Evolutionary conservation across 1,139 yeast species (phyloP).

Genomic region (Pneumocystis carinii): DNA sequence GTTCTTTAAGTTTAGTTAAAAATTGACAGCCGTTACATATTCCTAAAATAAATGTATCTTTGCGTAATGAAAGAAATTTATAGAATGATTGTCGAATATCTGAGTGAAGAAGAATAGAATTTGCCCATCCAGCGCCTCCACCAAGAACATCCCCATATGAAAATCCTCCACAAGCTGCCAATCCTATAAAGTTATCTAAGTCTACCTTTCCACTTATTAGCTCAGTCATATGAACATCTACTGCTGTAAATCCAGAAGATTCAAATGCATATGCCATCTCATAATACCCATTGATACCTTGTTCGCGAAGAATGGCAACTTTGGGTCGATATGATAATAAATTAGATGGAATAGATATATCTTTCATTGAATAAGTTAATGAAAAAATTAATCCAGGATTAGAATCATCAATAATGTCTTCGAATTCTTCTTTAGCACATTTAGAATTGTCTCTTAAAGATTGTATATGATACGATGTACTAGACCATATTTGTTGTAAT

Average conservation of each 20-base stretch:
- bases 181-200: conserved; percentile 72
- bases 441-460: conserved; percentile 86
- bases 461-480: conserved; percentile 83
- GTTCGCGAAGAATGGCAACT: conserved; percentile 95
- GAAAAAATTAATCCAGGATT: conserved; percentile 86
- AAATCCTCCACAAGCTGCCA: conserved; percentile 99
- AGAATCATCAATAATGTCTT: conserved; percentile 53
- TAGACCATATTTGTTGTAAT: conserved; percentile 74
- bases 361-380: conserved; percentile 46
- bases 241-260: conserved; percentile 83
- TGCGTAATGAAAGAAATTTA: conserved; percentile 68
- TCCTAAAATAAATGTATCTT: conserved; percentile 94
- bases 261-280: conserved; percentile 98
- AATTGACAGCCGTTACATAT: conserved; percentile 99
- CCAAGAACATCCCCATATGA: conserved; percentile 98
- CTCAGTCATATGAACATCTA: conserved; percentile 96
- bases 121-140: conserved; percentile 99
- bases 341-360: conserved; percentile 19
- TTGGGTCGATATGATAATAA: conserved; percentile 42
- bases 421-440: conserved; percentile 75
- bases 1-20: conserved; percentile 67
- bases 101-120: conserved; percentile 80
- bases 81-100: conserved; percentile 61
- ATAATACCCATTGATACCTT: conserved; percentile 95
- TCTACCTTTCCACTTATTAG: conserved; percentile 56